phyloP scores from a whole-genome alignment of 1,284 basidiomycete genomes.

The Moesziomyces sp. region DNA sequence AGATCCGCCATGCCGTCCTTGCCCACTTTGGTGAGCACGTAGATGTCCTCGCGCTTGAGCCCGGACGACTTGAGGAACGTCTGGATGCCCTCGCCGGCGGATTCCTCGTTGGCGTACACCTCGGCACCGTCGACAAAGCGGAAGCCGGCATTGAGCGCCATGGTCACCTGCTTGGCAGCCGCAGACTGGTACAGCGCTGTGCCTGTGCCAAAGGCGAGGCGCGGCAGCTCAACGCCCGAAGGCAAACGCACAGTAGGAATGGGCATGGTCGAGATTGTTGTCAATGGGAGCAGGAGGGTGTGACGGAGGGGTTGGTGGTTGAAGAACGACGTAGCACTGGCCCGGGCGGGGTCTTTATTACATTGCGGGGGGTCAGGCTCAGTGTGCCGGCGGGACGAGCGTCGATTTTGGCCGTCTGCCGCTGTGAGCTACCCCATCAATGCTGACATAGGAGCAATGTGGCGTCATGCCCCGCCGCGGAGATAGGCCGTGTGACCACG shows the following conservation, averaged over 20 bases:
- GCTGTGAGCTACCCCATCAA: no score
- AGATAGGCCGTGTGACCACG: not conserved
- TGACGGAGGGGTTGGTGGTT: not conserved
- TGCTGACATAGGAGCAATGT: no score
- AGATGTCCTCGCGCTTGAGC: conserved; percentile 34
- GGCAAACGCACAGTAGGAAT: conserved; percentile 32
- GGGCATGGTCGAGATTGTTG: conserved; percentile 11
- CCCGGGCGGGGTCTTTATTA: no score
- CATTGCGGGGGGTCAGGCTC: not conserved
- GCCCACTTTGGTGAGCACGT: conserved; percentile 45
- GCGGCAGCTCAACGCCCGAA: conserved; percentile 44
- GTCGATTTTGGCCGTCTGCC: not conserved
- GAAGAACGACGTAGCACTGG: not conserved
- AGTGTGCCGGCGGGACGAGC: not conserved
- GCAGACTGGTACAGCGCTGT: conserved; percentile 42
- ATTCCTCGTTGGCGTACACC: conserved; percentile 48
- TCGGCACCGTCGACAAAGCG: conserved; percentile 48
- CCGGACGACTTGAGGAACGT: conserved; percentile 26
- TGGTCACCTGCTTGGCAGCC: conserved; percentile 28
- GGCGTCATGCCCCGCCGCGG: no score
- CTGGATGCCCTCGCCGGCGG: conserved; percentile 36
- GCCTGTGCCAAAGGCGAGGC: conserved; percentile 51
- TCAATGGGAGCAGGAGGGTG: not conserved
- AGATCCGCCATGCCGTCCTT: conserved; percentile 34
- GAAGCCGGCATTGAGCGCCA: conserved; percentile 47